Evolutionary conservation across 306 rosid genomes (phyloP), one percentile per base, ranked within the genome.

Genomic region (Lablab purpureus): DNA sequence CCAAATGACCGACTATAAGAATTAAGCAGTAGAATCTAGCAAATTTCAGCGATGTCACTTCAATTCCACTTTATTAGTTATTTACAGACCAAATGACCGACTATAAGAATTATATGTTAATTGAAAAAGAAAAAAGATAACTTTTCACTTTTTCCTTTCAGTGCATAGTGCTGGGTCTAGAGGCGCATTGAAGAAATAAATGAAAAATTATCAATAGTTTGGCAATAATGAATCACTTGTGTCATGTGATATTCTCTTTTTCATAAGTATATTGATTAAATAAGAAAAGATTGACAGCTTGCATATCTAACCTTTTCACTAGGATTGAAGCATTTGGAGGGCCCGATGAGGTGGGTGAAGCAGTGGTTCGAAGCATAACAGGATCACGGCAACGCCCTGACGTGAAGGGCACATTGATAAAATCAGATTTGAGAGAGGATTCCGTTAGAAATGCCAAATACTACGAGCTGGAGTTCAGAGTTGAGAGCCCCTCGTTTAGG

Each of bases 291-390:
- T 34, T 77, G 12, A 67, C 4, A 40, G 22, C 13, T n/a, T 9
- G 10, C 65, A 10, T 73, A 69, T 54, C 52, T 19, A 11, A 46
- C 9, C 19, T 62, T 68, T 12, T 76, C n/a, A 28, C 19, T 54
- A 90, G 99, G 87, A 96, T 89, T 84, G 99, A 88, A 75, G 94
- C 91, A 67, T 89, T 93, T 87, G 99, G 99, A 80, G 90, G 91
- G 15, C 86, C 99, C 23, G 75, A 87, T 45, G 99, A 93, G 84
- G 98, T 91, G 32, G 98, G 99, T 25, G 90, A 96, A 84, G 90
- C 97, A 3, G 84, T 91, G 71, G 63, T 93, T 74, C 80, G 84
- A 56, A 88, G 85, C 46, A 87, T 93, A 34, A 82, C 96, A 36
- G 93, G 90, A 69, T 85, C 94, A 3, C 71, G 90, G 63, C 89